Evolutionary conservation across 306 rosid genomes (phyloP).

Genomic region (Delonix regia): DNA sequence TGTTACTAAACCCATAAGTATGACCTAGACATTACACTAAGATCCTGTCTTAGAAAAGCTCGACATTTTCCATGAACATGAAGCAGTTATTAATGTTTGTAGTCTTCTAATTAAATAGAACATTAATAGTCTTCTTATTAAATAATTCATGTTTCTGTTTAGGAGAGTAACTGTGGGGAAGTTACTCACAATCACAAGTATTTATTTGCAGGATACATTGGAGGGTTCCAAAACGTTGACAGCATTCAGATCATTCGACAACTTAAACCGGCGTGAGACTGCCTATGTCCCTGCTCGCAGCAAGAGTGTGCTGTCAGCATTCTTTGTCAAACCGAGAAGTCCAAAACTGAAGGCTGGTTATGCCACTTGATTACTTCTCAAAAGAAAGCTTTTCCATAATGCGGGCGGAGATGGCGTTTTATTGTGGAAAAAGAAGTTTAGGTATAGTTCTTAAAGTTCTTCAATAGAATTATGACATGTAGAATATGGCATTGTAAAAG

Average conservation of each 20-base stretch:
- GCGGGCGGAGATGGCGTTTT: slow-evolving; percentile 10
- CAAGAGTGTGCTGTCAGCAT: slow-evolving; percentile 82
- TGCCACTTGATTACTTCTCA: slow-evolving; percentile 44
- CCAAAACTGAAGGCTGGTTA: slow-evolving; percentile 58
- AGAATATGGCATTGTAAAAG: background rate
- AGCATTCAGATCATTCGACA: slow-evolving; percentile 68
- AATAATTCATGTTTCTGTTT: background rate
- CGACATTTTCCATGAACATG: background rate
- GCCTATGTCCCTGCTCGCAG: slow-evolving; percentile 67
- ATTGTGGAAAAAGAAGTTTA: background rate
- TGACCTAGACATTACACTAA: background rate
- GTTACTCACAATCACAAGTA: slow-evolving; percentile 16
- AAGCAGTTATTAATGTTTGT: background rate
- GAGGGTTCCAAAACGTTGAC: slow-evolving; percentile 64
- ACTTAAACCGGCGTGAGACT: slow-evolving; percentile 49
- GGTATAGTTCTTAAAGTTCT: background rate
- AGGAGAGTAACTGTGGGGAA: background rate
- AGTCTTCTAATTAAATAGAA: no score
- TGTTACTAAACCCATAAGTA: background rate
- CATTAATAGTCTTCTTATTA: background rate
- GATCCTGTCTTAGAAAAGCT: background rate
- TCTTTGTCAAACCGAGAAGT: slow-evolving; percentile 73
- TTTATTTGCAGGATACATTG: slow-evolving; percentile 56
- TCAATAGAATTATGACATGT: slow-evolving; percentile 1
- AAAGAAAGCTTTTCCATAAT: slow-evolving; percentile 26